A percentile compares a stretch with the other conserved stretches of the same genome.
Conservation (phyloP, 2,329 filamentous ascomycete genomes). For the Diaporthe sp. region DNA sequence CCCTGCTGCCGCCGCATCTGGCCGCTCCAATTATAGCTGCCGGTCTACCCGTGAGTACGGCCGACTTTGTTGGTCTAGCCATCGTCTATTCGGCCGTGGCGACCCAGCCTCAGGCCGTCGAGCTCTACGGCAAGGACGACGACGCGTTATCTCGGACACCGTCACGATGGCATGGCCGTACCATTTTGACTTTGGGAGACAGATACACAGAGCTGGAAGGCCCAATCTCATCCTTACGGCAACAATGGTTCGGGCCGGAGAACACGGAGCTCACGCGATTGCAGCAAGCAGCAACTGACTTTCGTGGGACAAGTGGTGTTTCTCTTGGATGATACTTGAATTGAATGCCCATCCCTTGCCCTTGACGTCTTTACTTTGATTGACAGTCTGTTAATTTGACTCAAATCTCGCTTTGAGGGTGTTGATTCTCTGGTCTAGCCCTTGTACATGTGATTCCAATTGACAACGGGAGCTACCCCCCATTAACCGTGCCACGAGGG, state of each 20-base stretch:
- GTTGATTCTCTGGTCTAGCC: no score
- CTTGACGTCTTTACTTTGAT: no score
- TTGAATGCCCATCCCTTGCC: no score
- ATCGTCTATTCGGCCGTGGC: conserved; percentile 55
- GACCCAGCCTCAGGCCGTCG: conserved; percentile 49
- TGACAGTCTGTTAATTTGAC: no score
- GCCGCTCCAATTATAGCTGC: conserved; percentile 48
- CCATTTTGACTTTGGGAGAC: conserved; percentile 53
- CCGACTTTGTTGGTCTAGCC: conserved; percentile 52
- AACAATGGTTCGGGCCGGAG: conserved; percentile 51
- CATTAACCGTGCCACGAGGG: no score
- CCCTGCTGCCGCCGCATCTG: conserved; percentile 49
- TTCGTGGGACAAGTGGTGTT: conserved; percentile 25
- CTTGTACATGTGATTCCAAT: no score
- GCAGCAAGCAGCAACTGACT: conserved; percentile 51
- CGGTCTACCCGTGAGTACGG: conserved; percentile 51
- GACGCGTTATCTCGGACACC: conserved; percentile 24
- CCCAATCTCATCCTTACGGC: conserved; percentile 43
- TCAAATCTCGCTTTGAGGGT: no score
- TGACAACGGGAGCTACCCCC: no score
- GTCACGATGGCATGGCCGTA: conserved; percentile 52
- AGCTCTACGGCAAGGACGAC: conserved; percentile 53
- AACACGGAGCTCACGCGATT: conserved; percentile 46
- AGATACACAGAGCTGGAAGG: conserved; percentile 54
- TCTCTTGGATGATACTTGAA: no score